Conservation (phyloP, 495 filamentous ascomycete genomes). For the Baudoinia panamericana region DNA sequence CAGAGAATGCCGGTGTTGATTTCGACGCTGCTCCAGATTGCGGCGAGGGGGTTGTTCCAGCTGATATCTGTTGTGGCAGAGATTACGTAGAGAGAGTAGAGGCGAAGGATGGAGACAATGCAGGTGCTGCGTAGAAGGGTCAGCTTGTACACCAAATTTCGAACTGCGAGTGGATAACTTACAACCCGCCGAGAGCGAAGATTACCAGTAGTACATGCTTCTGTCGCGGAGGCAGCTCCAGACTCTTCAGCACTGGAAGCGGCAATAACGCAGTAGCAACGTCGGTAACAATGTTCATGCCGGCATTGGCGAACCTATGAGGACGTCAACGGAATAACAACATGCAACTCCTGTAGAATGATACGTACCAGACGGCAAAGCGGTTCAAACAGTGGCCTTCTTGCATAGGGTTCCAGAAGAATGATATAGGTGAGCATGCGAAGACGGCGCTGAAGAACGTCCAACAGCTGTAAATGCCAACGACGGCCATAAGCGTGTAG, state of each 20-base stretch:
- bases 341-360: background rate
- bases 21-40: conserved; percentile 25
- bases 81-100: conserved; percentile 24
- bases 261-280: conserved; percentile 33
- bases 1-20: conserved; percentile 26
- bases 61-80: conserved; percentile 22
- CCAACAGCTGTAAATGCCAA: conserved; percentile 19
- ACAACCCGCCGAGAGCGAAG: conserved; percentile 27
- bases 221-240: conserved; percentile 23
- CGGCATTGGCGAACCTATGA: conserved; percentile 34
- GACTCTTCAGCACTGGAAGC: conserved; percentile 18
- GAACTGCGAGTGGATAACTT: background rate
- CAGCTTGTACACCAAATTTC: background rate
- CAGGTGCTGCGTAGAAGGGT: conserved; percentile 21
- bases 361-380: conserved; percentile 29
- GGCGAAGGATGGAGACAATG: conserved; percentile 26
- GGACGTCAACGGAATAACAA: background rate
- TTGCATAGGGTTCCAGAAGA: conserved; percentile 29
- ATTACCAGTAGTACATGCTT: conserved; percentile 22
- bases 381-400: conserved; percentile 34
- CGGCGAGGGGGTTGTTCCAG: conserved; percentile 24
- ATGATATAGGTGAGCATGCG: conserved; percentile 23
- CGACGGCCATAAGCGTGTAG: conserved; percentile 18
- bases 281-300: conserved; percentile 41
- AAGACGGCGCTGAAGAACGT: conserved; percentile 25